Evolutionary conservation across 345 rosid species (phyloP), one percentile per base, ranked within the genome.

Genomic region (Citrus sinensis): DNA sequence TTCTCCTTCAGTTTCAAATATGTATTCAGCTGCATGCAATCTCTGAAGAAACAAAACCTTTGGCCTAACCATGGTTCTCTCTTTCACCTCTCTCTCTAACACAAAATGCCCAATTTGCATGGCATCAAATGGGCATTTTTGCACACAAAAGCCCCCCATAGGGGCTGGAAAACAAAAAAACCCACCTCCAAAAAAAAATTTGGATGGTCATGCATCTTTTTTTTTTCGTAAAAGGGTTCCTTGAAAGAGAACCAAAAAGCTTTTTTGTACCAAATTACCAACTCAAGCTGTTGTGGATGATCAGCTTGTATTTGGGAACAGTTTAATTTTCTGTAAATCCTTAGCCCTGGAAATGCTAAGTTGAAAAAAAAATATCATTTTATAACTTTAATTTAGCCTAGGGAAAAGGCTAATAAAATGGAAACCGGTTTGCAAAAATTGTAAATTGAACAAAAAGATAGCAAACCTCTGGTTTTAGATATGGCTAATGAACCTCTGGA

Each of bases 61-160:
- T 65, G 91, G 88, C 91, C 94, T 94, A 88, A 92, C 94, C 97
- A 90, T 94, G 97, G 95, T 92, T 91, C 87, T 79, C 84, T 80
- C 70, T 88, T 75, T 80, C 77, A 76, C 35, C 72, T 54, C 79
- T 61, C 74, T 78, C 27, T 82, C 86, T 84, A 82, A 85, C 86
- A 84, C 82, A 79, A 51, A 68, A 70, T 70, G 89, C 88, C 88
- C 87, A 81, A 82, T 73, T 80, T 85, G 82, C 24, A 70, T 51
- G 39, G 74, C 4, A 70, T 87, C 75, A 79, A 75, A 71, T 81
- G 85, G 88, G 91, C 40, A 34, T 81, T 86, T 61, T 83, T 85
- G 89, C 85, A 82, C 87, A 85, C 81, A 82, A 78, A 55, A 77
- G 86, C 90, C 91, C 91, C 79, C 86, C 85, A 59, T 85, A 88